Evolutionary conservation across 306 rosid species (phyloP), one percentile per base, ranked within the genome.

Genomic region (Astragalus glycyphyllos): DNA sequence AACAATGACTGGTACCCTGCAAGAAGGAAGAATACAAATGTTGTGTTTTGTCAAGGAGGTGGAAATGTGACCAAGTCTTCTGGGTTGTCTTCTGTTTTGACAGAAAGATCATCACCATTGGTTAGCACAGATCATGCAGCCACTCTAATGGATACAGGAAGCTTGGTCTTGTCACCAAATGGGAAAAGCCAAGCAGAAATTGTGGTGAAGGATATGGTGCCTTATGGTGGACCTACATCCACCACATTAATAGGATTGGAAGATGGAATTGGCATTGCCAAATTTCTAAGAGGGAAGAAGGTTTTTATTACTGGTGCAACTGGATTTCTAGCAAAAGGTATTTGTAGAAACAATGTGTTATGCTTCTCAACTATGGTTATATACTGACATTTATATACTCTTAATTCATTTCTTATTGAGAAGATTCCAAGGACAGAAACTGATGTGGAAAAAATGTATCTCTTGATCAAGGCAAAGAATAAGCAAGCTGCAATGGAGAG

Each of bases 261-360:
- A 78, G 89, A 88, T 32, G 97, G 92, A 35, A 78, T 89, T 63
- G 98, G 98, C 17, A 94, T 94, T 76, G 85, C 84, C 47, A 89
- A 87, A 16, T 90, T 90, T 78, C 87, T 94, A 14, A 78, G 73
- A 79, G 98, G 96, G 32, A 94, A 89, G 77, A 80, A 76, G 58
- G 87, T 90, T 70, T 86, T 94, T 45, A 60, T 94, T 15, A 94
- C 98, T 62, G 97, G 98, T 11, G 89, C 88, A 50, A 94, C 97
- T 29, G 98, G 98, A 9, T 94, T 94, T 86, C 96, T 94, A 8
- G 98, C 91, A 0, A 94, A 94, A 86, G 96, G 98, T 90, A 50
- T 38, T n/a, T 51, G 12, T 66, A 13, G 48, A 29, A 40, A 38
- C 5, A 12, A 13, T 44, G 31, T 50, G 49, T 3, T 34, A 4